Percentiles rank a stretch among this genome's conserved stretches.
Evolutionary conservation across 345 rosid genomes (phyloP).

Genomic region (Microthlaspi erraticum): DNA sequence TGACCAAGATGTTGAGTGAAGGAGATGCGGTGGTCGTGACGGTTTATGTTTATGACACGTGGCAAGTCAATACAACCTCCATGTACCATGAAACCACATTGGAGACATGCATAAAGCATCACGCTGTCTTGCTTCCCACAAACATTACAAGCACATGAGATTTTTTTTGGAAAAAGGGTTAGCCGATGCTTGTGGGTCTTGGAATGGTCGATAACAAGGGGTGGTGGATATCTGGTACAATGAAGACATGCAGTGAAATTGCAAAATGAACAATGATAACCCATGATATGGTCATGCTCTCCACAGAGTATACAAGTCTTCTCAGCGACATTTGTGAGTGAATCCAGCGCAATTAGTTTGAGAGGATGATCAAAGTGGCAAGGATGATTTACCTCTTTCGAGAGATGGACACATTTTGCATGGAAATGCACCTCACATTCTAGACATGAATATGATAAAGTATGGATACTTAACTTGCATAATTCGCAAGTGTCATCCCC

Average conservation of each 20-base stretch:
- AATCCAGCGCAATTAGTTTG: not conserved
- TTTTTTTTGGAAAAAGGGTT: not conserved
- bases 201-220: not conserved
- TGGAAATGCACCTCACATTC: not conserved
- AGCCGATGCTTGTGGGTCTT: conserved; percentile 22
- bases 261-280: conserved; percentile 21
- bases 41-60: conserved; percentile 1
- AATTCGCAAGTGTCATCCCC: no score
- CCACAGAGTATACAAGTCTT: not conserved
- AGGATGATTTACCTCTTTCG: conserved; percentile 13
- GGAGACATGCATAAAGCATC: not conserved
- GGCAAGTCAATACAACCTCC: not conserved
- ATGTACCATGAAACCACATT: not conserved
- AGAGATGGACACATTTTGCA: not conserved
- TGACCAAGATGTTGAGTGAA: not conserved
- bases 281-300: no score
- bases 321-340: not conserved
- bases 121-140: not conserved
- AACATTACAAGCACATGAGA: not conserved
- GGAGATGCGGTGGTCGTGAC: conserved; percentile 17
- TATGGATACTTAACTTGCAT: not conserved
- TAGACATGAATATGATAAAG: conserved; percentile 2
- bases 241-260: not conserved
- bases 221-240: conserved; percentile 25
- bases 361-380: conserved; percentile 21